A percentile compares a stretch with the other conserved stretches of the same genome.
Conservation (phyloP, 345 rosid genomes). For the Dimocarpus longan region DNA sequence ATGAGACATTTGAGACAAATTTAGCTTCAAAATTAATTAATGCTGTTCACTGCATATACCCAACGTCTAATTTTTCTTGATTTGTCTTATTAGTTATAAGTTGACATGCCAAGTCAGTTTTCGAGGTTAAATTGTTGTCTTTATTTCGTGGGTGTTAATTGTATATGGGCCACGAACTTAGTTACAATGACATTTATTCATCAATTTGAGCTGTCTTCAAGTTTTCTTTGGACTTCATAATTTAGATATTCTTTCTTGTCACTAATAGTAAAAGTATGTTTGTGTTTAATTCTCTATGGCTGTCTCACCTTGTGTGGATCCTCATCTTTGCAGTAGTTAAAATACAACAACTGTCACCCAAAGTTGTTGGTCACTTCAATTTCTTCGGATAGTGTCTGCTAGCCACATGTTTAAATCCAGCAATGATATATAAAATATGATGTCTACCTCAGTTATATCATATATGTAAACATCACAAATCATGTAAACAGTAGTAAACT, state of each 20-base stretch:
- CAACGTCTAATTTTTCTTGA: neutral
- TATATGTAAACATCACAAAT: too few relatives aligned
- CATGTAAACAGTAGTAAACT: too few relatives aligned
- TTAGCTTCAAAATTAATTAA: neutral
- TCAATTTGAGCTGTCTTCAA: conserved; percentile 5
- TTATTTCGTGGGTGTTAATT: neutral
- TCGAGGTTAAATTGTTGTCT: neutral
- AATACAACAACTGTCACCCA: neutral
- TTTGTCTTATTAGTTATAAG: neutral
- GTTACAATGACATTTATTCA: neutral
- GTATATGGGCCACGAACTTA: neutral
- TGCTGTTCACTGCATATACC: neutral
- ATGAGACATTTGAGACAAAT: neutral
- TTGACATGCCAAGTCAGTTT: neutral
- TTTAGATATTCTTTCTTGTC: neutral
- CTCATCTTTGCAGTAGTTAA: neutral
- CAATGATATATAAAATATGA: neutral
- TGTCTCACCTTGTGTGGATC: neutral
- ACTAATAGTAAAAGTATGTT: neutral
- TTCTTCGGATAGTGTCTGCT: neutral
- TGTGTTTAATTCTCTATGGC: conserved; percentile 10
- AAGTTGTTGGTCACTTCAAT: neutral
- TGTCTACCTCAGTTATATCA: too few relatives aligned
- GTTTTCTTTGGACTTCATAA: neutral
- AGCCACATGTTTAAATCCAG: neutral